Evolutionary conservation across 495 filamentous ascomycete species (phyloP), one percentile per base, ranked within the genome.

Genomic region (Usnea hakonensis): DNA sequence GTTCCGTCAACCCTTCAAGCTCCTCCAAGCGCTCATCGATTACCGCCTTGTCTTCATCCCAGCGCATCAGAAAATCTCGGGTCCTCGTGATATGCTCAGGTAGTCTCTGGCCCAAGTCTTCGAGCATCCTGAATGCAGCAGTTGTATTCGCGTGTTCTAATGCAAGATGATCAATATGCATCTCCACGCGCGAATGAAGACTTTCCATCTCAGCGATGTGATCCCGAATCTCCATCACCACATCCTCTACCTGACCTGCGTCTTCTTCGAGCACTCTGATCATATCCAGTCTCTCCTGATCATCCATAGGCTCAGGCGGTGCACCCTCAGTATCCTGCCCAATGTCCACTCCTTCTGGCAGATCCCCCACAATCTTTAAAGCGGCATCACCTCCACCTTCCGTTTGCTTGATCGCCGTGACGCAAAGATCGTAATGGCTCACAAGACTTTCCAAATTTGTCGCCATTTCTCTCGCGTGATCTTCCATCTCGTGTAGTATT

Each of bases 401-500:
- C 2, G 93, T 96, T 63, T 93, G 88, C 65, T 90, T 89, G 35
- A 97, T 86, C 0, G 95, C 95, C 5, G 85, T 91, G 26, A 94
- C 90, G 69, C 94, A 98, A 60, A 95, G 85, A 73, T 98, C 94
- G 67, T 95, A 97, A 74, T 98, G 95, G 17, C 79, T 79, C n/a
- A 90, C 91, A 26, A 98, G 78, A 3, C 87, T 88, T 65, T 93
- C 84, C 1, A 98, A 80, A 26, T 89, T 77, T 56, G 83, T 77
- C 35, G 91, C 94, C 88, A 96, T 94, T 64, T 86, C 86, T 65
- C 87, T 85, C 0, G 94, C 92, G 64, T 91, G 85, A 56, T 79
- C 79, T 68, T 96, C 87, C 38, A 97, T 79, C 7, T 81, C 78
- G 53, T 84, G 81, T 54, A 97, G 83, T 64, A 90, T 83, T 13